Evolutionary conservation across 2,329 filamentous ascomycete genomes (phyloP).

Genomic region (Oidium heveae): DNA sequence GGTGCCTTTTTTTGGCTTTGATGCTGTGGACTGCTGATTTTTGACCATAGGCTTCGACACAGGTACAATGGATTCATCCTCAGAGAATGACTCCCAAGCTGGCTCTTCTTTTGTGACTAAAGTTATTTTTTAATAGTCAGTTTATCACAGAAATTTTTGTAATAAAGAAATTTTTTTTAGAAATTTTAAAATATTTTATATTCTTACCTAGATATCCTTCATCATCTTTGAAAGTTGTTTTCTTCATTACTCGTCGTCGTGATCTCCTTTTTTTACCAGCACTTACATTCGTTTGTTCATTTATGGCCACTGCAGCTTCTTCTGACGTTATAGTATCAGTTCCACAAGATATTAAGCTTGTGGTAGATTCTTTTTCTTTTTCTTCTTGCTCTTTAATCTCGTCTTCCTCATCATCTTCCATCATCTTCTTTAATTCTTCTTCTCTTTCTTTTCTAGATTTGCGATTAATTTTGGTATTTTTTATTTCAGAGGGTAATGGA

Average conservation of each 20-base stretch:
- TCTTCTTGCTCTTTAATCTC: slow-evolving; percentile 19
- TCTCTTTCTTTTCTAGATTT: slow-evolving; percentile 31
- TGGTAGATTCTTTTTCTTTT: slow-evolving; percentile 14
- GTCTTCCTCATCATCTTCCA: slow-evolving; percentile 43
- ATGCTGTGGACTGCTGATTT: slow-evolving; percentile 13
- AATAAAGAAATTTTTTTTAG: background rate
- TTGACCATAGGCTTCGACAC: slow-evolving; percentile 31
- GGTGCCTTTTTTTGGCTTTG: slow-evolving; percentile 7
- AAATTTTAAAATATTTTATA: background rate
- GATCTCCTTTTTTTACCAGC: slow-evolving; percentile 44
- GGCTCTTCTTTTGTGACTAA: slow-evolving; percentile 65
- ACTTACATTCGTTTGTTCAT: slow-evolving; percentile 18
- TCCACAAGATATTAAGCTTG: slow-evolving; percentile 9
- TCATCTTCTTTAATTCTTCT: slow-evolving; percentile 44
- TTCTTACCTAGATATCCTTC: slow-evolving; percentile 64
- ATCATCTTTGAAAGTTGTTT: slow-evolving; percentile 65
- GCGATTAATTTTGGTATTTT: slow-evolving; percentile 12
- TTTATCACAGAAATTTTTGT: background rate
- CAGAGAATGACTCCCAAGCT: slow-evolving; percentile 80
- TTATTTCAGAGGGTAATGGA: slow-evolving; percentile 7
- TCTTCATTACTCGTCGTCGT: slow-evolving; percentile 60
- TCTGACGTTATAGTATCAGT: slow-evolving; percentile 17
- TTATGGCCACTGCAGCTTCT: slow-evolving; percentile 13
- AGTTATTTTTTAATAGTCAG: background rate
- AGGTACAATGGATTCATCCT: slow-evolving; percentile 56